These are phyloP conservation scores for Aspergillus tamarii DNA, from an alignment of 2,329 filamentous ascomycete species.

Conservation along the genomic window DNA sequence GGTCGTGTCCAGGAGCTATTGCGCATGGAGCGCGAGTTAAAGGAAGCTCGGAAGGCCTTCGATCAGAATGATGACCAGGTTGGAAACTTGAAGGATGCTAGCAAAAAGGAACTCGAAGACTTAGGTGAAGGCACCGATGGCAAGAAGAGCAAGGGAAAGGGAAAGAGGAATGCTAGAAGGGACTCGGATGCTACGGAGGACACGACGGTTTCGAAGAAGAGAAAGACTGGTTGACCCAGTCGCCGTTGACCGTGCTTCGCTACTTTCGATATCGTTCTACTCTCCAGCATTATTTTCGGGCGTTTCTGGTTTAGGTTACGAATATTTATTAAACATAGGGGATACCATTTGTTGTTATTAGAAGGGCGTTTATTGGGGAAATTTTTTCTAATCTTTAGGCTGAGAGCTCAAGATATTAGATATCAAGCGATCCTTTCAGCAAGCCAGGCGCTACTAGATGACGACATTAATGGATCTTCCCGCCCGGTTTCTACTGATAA, in stretches of 20 bases:
- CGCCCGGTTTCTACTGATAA: background rate
- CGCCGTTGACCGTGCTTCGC: background rate
- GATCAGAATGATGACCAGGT: constrained; percentile 50
- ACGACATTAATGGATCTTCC: background rate
- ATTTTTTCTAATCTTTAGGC: background rate
- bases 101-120: constrained; percentile 39
- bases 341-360: background rate
- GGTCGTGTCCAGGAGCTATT: constrained; percentile 89
- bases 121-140: constrained; percentile 30
- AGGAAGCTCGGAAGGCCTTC: constrained; percentile 71
- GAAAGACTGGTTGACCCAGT: constrained; percentile 27
- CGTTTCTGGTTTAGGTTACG: background rate
- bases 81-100: constrained; percentile 39
- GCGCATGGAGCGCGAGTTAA: constrained; percentile 84
- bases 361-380: background rate
- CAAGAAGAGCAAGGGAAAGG: constrained; percentile 43
- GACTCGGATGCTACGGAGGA: constrained; percentile 42
- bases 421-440: background rate
- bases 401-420: background rate
- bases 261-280: constrained; percentile 1
- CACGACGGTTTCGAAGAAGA: constrained; percentile 35
- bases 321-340: background rate
- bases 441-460: background rate
- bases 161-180: constrained; percentile 35
- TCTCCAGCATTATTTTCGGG: background rate